Evolutionary conservation across 192 early-diverging fungal species (phyloP), one percentile per base, ranked within the genome.

Genomic region (Coemansia sp.): DNA sequence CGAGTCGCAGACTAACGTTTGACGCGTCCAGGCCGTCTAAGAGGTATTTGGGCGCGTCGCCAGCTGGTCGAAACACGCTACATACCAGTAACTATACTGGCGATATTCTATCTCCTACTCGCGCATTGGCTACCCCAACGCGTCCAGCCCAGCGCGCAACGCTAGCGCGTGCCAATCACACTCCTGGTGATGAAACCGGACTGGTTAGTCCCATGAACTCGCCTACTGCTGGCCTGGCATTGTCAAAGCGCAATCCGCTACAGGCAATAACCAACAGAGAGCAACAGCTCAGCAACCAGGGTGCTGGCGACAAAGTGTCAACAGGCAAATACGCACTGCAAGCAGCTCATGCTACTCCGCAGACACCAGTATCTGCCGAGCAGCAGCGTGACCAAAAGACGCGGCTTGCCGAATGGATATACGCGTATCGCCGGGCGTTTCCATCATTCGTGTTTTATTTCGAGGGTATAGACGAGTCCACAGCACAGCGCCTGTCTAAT

Each of bases 361-460:
- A 19, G 6, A 28, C 50, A 33, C 35, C 33, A 9, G n/a, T 55
- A 42, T 37, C 53, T 11, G 42, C 63, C 21, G 63, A 65, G 49
- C 70, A 76, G 49, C 70, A 72, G 40, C 63, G 65, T 53, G 57
- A 63, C 15, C 73, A 69, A 30, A 54, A 58, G 35, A 55, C 62
- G 23, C 73, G 73, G n/a, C 39, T 77, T 21, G 67, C 67, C 6
- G 75, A 78, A 44, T 78, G 75, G 75, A 68, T 80, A n/a, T 62
- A 56, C 41, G 69, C 68, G 7, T 78, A 72, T 36, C 59, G 75
- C 14, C 45, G 59, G 21, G 75, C 75, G 15, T 78, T 78, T 23
- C 75, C 75, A 1, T 67, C 59, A 36, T 78, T 78, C 64, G 75
- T 78, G 21, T 78, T 78, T 43, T 78, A 78, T 58, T 78, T 78